Percentiles rank a stretch among this genome's conserved stretches.
Evolutionary conservation across 257 asterid species (phyloP).

Genomic region (Penstemon eatonii): DNA sequence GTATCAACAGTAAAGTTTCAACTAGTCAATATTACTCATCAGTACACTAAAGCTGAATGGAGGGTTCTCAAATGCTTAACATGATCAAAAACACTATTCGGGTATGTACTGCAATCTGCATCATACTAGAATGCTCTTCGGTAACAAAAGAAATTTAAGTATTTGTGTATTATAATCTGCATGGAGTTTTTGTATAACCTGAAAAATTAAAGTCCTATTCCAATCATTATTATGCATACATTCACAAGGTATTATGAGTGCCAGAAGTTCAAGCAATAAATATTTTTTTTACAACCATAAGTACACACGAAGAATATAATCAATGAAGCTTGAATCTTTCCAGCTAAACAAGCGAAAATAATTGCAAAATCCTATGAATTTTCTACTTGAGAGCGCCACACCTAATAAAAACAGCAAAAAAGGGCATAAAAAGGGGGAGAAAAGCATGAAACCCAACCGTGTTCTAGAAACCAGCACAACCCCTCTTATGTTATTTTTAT

Average conservation of each 20-base stretch:
- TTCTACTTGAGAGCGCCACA: not conserved
- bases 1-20: slow-evolving; percentile 31
- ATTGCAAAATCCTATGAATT: not conserved
- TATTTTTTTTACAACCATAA: not conserved
- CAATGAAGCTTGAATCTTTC: slow-evolving; percentile 27
- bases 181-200: too few relatives aligned
- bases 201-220: slow-evolving; percentile 13
- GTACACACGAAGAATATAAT: slow-evolving; percentile 14
- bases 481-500: too few relatives aligned
- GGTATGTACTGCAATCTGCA: too few relatives aligned
- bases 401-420: slow-evolving; percentile 1
- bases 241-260: not conserved
- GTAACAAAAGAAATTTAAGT: too few relatives aligned
- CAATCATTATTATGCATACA: slow-evolving; percentile 7
- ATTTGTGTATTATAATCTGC: not conserved
- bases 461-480: too few relatives aligned
- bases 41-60: not conserved
- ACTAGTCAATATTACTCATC: slow-evolving; percentile 22
- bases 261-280: slow-evolving; percentile 17
- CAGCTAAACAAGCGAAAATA: slow-evolving; percentile 6
- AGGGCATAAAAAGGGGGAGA: not conserved
- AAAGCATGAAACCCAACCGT: too few relatives aligned
- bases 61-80: not conserved
- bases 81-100: not conserved
- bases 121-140: too few relatives aligned